phyloP scores from a whole-genome alignment of 345 rosid genomes.

The Turnera subulata region DNA sequence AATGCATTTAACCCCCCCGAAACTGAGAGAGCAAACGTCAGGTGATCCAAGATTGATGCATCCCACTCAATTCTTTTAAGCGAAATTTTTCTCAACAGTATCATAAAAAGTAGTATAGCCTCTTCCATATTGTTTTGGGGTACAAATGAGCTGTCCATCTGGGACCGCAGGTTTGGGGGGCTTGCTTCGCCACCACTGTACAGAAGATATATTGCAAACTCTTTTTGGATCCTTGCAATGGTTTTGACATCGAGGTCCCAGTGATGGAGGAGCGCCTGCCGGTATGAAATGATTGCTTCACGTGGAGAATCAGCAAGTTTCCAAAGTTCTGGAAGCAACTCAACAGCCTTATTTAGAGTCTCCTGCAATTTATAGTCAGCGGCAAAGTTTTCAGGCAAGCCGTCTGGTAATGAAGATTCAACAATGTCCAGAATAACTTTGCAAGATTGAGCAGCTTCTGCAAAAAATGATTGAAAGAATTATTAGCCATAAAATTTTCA shows the following conservation, averaged over 20 bases:
- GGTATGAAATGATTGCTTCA: constrained; percentile 65
- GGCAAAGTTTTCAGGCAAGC: constrained; percentile 61
- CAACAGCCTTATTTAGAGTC: constrained; percentile 62
- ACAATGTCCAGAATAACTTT: constrained; percentile 73
- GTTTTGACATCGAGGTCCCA: constrained; percentile 67
- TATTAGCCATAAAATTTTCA: constrained; percentile 23
- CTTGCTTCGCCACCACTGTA: constrained; percentile 80
- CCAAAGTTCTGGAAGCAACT: constrained; percentile 85
- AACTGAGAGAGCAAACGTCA: constrained; percentile 62
- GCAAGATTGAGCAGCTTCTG: constrained; percentile 93
- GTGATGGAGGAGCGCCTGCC: constrained; percentile 59
- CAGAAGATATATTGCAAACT: constrained; percentile 67
- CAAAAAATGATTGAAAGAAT: constrained; percentile 30
- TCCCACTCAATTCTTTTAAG: constrained; percentile 66
- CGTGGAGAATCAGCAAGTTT: constrained; percentile 54
- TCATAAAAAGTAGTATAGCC: constrained; percentile 74
- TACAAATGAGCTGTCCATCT: constrained; percentile 59
- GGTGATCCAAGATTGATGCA: constrained; percentile 73
- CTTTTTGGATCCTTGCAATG: constrained; percentile 66
- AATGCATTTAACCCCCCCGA: constrained; percentile 54
- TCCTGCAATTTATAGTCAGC: constrained; percentile 77
- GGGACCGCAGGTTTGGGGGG: constrained; percentile 66
- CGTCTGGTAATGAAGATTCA: constrained; percentile 71
- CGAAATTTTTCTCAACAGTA: constrained; percentile 58
- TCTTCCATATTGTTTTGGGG: constrained; percentile 77